Conservation (phyloP, 257 asterid genomes). For the Salvia hispanica region DNA sequence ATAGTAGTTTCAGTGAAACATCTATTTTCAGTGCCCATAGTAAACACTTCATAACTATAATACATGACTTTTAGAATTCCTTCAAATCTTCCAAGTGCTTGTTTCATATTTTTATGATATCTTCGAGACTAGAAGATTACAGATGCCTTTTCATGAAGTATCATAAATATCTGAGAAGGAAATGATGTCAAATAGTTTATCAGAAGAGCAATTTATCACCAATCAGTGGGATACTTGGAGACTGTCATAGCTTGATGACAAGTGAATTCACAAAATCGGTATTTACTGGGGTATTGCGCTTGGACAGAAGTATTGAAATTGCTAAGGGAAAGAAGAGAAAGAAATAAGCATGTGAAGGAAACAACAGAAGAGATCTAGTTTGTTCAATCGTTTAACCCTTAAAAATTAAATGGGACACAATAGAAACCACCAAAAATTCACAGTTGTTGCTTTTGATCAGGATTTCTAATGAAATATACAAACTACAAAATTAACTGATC, state of each 20-base stretch:
- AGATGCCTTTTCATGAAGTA: background rate
- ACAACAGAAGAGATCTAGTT: background rate
- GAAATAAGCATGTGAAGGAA: background rate
- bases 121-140: background rate
- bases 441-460: background rate
- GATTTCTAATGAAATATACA: background rate
- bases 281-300: no score
- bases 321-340: background rate
- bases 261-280: background rate
- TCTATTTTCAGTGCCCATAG: background rate
- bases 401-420: background rate
- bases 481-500: background rate
- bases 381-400: background rate
- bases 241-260: background rate
- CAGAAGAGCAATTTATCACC: background rate
- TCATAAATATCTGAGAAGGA: background rate
- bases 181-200: background rate
- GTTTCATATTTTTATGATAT: background rate
- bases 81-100: background rate
- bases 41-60: background rate
- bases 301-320: background rate
- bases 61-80: constrained; percentile 2
- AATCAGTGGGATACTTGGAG: background rate
- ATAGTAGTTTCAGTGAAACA: background rate
- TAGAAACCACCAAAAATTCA: background rate